phyloP scores from a whole-genome alignment of 1,139 yeast genomes.

The Wickerhamomyces sp. region DNA sequence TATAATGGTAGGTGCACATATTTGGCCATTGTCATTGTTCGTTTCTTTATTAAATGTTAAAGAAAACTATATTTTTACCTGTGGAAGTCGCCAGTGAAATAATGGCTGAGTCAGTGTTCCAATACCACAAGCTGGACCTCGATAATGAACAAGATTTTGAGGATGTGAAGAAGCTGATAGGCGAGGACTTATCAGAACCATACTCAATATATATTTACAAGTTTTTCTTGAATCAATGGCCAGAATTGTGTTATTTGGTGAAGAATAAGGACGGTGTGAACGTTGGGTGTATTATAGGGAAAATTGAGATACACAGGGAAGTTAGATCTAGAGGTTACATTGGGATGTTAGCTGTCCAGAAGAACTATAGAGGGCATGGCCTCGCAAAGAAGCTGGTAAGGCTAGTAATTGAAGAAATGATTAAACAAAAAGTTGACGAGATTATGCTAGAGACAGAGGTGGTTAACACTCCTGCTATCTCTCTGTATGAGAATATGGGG shows the following conservation, averaged over 20 bases:
- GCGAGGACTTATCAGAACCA: conserved; percentile 64
- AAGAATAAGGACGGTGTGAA: conserved; percentile 35
- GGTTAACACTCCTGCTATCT: conserved; percentile 69
- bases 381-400: conserved; percentile 73
- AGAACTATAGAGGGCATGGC: conserved; percentile 67
- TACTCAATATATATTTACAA: conserved; percentile 69
- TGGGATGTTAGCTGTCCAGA: conserved; percentile 90
- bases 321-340: conserved; percentile 81
- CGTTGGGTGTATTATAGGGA: conserved; percentile 82
- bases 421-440: conserved; percentile 66
- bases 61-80: no score
- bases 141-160: conserved; percentile 28
- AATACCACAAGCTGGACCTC: conserved; percentile 26
- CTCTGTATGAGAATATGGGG: conserved; percentile 81
- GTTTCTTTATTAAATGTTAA: no score
- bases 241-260: conserved; percentile 54
- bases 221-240: conserved; percentile 68
- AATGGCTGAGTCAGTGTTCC: conserved; percentile 9
- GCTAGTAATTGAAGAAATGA: conserved; percentile 64
- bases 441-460: conserved; percentile 90
- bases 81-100: no score
- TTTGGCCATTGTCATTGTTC: conserved; percentile 4
- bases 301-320: conserved; percentile 73
- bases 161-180: conserved; percentile 42
- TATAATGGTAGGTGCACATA: neutral